These are phyloP conservation scores for Kewa caespitosa DNA, from an alignment of 179 eudicot genomes.

Conservation along the genomic window DNA sequence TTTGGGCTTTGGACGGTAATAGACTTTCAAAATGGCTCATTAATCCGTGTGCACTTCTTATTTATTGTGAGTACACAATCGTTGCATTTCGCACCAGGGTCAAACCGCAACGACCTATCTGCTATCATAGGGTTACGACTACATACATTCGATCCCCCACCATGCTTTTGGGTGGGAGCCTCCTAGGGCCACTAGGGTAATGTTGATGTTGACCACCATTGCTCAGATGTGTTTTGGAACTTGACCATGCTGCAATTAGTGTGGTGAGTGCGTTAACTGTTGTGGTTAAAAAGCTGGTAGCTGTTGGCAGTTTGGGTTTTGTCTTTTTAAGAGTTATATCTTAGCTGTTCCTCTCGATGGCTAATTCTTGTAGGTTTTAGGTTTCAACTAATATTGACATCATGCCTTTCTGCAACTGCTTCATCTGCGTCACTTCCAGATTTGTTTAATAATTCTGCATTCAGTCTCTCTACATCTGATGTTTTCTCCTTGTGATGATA, in stretches of 20 bases:
- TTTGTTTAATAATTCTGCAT: not conserved
- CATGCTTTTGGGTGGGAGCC: too few relatives aligned
- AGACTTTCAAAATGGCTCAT: too few relatives aligned
- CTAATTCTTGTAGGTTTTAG: not conserved
- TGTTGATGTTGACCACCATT: not conserved
- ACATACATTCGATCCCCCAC: too few relatives aligned
- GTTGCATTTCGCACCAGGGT: too few relatives aligned
- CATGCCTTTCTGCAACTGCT: not conserved
- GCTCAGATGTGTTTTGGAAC: not conserved
- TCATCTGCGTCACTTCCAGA: not conserved
- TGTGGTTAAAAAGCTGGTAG: not conserved
- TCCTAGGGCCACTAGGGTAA: too few relatives aligned
- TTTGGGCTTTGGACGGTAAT: too few relatives aligned
- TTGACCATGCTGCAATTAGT: slow-evolving; percentile 5
- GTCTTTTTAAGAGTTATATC: not conserved
- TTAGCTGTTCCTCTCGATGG: not conserved
- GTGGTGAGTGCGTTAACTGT: not conserved
- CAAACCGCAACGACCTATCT: too few relatives aligned
- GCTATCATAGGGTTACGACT: too few relatives aligned
- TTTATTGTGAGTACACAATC: too few relatives aligned
- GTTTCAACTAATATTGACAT: not conserved
- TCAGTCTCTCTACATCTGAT: not conserved
- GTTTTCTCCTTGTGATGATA: slow-evolving; percentile 22
- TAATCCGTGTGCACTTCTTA: too few relatives aligned
- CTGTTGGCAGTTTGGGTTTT: too few relatives aligned